A percentile compares a stretch with the other conserved stretches of the same genome.
phyloP scores from a whole-genome alignment of 1,284 basidiomycete genomes.

The Macrocystidia cucumis region DNA sequence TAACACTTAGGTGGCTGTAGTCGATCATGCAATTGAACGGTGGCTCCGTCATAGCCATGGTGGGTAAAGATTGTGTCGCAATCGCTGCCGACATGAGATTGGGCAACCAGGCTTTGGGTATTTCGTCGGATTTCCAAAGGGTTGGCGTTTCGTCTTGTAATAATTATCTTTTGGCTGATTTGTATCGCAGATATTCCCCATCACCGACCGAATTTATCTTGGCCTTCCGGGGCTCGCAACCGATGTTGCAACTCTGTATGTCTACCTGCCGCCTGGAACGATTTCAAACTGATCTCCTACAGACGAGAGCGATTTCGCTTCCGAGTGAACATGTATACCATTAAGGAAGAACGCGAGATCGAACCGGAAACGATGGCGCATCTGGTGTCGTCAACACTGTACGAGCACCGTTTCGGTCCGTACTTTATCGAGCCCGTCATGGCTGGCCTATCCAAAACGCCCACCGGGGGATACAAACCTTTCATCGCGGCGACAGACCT shows the following conservation, averaged over 20 bases:
- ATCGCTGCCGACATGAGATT: slow-evolving; percentile 95
- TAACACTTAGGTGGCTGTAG: slow-evolving; percentile 27
- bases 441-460: slow-evolving; percentile 80
- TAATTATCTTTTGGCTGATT: not conserved
- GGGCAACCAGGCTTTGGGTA: slow-evolving; percentile 84
- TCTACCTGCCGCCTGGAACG: slow-evolving; percentile 8
- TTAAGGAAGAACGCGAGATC: slow-evolving; percentile 98
- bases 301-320: slow-evolving; percentile 89
- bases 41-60: slow-evolving; percentile 98
- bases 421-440: slow-evolving; percentile 98
- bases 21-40: slow-evolving; percentile 88
- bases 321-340: slow-evolving; percentile 98
- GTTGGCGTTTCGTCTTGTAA: slow-evolving; percentile 33
- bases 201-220: slow-evolving; percentile 89
- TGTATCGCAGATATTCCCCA: slow-evolving; percentile 74
- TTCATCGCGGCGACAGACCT: slow-evolving; percentile 97
- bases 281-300: slow-evolving; percentile 5
- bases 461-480: slow-evolving; percentile 72
- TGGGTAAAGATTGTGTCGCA: slow-evolving; percentile 97
- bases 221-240: slow-evolving; percentile 92
- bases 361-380: slow-evolving; percentile 96
- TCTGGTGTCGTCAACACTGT: slow-evolving; percentile 94
- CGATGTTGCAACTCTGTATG: slow-evolving; percentile 88
- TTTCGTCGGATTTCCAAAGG: slow-evolving; percentile 94
- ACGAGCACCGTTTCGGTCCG: slow-evolving; percentile 94